These are phyloP conservation scores for Ascocoryne sarcoides DNA, from an alignment of 2,329 filamentous ascomycete species.

Conservation along the genomic window DNA sequence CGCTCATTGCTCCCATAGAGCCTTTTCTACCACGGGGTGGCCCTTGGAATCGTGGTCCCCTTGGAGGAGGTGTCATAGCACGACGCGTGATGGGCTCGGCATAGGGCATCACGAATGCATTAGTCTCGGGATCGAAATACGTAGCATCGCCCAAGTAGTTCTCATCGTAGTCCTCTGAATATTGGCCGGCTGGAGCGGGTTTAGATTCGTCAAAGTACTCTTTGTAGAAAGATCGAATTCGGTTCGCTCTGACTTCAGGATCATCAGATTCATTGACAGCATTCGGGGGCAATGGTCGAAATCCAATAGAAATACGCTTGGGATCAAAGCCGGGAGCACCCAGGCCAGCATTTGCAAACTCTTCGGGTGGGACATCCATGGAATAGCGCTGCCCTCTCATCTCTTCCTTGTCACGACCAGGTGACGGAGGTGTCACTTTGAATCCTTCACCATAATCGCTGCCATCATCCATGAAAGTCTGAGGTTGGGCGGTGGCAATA, in stretches of 20 bases:
- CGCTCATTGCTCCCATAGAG: conserved; percentile 38
- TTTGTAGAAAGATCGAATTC: conserved; percentile 98
- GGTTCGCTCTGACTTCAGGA: conserved; percentile 87
- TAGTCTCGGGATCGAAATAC: conserved; percentile 24
- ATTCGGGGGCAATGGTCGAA: conserved; percentile 81
- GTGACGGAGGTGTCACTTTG: conserved; percentile 35
- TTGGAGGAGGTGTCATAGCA: conserved; percentile 90
- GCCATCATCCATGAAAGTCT: conserved; percentile 36
- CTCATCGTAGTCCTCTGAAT: conserved; percentile 69
- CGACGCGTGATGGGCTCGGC: conserved; percentile 70
- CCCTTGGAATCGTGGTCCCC: conserved; percentile 32
- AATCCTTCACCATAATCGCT: conserved; percentile 48
- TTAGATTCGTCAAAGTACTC: conserved; percentile 93
- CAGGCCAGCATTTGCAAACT: conserved; percentile 35
- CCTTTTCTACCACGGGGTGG: conserved; percentile 36
- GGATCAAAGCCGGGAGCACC: conserved; percentile 46
- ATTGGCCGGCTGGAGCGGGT: conserved; percentile 30
- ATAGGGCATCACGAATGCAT: conserved; percentile 58
- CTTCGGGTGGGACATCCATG: conserved; percentile 29
- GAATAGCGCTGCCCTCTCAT: conserved; percentile 27
- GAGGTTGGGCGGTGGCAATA: conserved; percentile 13
- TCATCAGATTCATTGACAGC: conserved; percentile 75
- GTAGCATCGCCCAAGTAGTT: conserved; percentile 58
- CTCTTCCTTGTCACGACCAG: conserved; percentile 25
- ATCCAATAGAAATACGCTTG: conserved; percentile 56